Conservation (phyloP, 345 rosid species). For the Euphorbia peplus region DNA sequence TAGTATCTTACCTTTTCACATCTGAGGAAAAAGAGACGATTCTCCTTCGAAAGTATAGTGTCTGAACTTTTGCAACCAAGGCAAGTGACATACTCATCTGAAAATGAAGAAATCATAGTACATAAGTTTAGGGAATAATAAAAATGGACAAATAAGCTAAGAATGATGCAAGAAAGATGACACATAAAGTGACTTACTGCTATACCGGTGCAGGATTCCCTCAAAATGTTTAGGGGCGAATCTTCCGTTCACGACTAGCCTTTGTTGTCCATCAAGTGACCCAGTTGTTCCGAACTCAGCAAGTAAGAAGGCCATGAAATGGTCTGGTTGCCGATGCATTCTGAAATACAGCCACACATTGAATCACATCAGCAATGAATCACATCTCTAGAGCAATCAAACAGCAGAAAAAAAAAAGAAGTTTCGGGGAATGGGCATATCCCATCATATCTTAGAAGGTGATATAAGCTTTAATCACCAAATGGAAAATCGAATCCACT, state of each 20-base stretch:
- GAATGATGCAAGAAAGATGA: background rate
- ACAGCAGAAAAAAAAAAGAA: background rate
- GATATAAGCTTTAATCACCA: background rate
- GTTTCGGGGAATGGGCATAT: no score
- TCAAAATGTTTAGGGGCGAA: conserved; percentile 92
- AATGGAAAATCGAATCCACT: background rate
- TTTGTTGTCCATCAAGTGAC: conserved; percentile 88
- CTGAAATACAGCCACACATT: conserved; percentile 25
- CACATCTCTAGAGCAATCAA: background rate
- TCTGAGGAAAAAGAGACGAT: conserved; percentile 37
- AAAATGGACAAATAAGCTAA: background rate
- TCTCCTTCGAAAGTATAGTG: conserved; percentile 36
- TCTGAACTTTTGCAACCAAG: conserved; percentile 40
- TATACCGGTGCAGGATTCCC: conserved; percentile 77
- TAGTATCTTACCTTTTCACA: conserved; percentile 32
- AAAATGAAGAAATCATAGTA: conserved; percentile 2
- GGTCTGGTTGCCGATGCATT: conserved; percentile 96
- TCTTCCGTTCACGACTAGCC: conserved; percentile 87
- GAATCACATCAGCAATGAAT: background rate
- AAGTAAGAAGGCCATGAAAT: conserved; percentile 83
- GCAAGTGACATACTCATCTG: conserved; percentile 41
- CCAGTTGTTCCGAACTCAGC: conserved; percentile 97
- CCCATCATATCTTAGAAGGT: background rate
- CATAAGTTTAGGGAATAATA: background rate
- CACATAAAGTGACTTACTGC: conserved; percentile 51